Evolutionary conservation across 2,329 filamentous ascomycete species (phyloP), one percentile per base, ranked within the genome.

Genomic region (Alternaria atra): DNA sequence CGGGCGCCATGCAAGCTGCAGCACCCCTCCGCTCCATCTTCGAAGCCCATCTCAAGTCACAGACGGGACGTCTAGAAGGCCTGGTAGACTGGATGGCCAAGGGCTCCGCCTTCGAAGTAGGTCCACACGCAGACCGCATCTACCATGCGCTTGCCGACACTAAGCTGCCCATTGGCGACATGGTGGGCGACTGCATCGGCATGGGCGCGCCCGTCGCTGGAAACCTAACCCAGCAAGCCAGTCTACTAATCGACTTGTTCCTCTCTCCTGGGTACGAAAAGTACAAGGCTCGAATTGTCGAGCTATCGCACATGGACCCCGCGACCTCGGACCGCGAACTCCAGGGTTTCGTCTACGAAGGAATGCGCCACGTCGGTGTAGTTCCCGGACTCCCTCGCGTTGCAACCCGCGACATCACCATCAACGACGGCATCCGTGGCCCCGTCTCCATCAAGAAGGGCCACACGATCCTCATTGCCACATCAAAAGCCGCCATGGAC

Each of bases 11-110:
- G 58, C 79, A 81, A 64, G 73, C 15, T 83, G 85, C 72, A 84
- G 92, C 63, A 90, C 91, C 81, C 84, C 87, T 71, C 86, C 91
- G 73, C 76, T 87, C 7, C 89, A 94, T 69, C 87, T 0, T 85
- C 84, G 66, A 90, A 89, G 78, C 88, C 84, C 6, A 94, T 88
- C 77, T 85, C 87, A 5, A 80, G 91, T 57, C 84, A 84, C 30
- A 84, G 87, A 68, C 86, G 84, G 10, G 86, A 86, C 2, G 83
- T 83, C 63, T 69, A 4, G 73, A 75, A 62, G 83, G 86, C 17
- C 80, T 90, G 5, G 87, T 92, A 7, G 71, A 74, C 55, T 74
- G 71, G 72, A 69, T 74, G 64, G 73, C 73, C 25, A 74, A 75
- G 47, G 73, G 72, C 68, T 90, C 90, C 78, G 80, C 86, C 23